phyloP scores from a whole-genome alignment of 371 early-diverging fungal genomes.

The Gilbertella persicaria region DNA sequence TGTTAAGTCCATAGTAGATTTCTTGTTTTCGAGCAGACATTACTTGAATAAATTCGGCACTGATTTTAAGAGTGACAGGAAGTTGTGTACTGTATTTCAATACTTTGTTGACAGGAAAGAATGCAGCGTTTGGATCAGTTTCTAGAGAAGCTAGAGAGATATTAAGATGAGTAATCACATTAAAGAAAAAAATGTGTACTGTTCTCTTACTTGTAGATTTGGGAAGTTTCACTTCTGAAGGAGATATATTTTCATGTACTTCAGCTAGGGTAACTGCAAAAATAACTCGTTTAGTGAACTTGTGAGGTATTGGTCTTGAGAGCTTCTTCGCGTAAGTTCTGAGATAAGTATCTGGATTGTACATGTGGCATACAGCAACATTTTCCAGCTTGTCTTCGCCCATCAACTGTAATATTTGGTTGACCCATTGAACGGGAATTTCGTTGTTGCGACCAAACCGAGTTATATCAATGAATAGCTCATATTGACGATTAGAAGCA shows the following conservation, averaged over 20 bases:
- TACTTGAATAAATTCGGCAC: constrained; percentile 80
- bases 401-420: constrained; percentile 73
- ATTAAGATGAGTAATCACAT: too few relatives aligned
- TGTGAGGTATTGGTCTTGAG: constrained; percentile 57
- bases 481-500: constrained; percentile 63
- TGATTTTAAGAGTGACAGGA: constrained; percentile 82
- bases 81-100: constrained; percentile 57
- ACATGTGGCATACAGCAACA: constrained; percentile 61
- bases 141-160: constrained; percentile 63
- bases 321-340: constrained; percentile 60
- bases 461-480: constrained; percentile 81
- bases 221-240: constrained; percentile 74
- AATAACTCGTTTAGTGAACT: constrained; percentile 60
- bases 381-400: constrained; percentile 62
- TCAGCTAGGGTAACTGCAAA: constrained; percentile 67
- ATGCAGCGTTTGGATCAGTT: constrained; percentile 62
- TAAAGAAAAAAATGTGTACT: background rate
- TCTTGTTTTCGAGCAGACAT: constrained; percentile 64
- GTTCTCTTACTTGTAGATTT: constrained; percentile 58
- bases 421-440: constrained; percentile 76
- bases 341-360: constrained; percentile 73
- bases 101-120: constrained; percentile 65
- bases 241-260: constrained; percentile 67
- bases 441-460: constrained; percentile 76
- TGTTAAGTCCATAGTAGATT: constrained; percentile 65